These are phyloP conservation scores for Senna siamea DNA, from an alignment of 306 rosid species.

Conservation along the genomic window DNA sequence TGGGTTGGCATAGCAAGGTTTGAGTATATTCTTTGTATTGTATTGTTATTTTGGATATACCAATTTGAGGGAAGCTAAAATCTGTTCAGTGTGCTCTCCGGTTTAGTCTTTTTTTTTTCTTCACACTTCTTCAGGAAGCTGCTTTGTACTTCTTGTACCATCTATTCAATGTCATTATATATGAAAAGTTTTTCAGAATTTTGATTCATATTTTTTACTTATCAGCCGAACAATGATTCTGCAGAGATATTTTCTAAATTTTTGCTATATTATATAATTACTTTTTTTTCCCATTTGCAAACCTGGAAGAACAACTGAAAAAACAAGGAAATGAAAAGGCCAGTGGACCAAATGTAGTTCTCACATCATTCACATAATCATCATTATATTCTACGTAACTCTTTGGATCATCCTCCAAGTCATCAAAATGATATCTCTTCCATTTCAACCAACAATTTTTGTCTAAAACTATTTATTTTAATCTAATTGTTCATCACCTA, in stretches of 20 bases:
- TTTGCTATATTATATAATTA: too few relatives aligned
- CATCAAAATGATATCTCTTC: too few relatives aligned
- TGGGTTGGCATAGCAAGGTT: conserved; percentile 21
- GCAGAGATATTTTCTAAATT: background rate
- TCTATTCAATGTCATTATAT: conserved; percentile 27
- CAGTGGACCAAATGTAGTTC: background rate
- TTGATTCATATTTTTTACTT: background rate
- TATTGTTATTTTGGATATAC: conserved; percentile 28
- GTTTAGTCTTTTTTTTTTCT: conserved; percentile 15
- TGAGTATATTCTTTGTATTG: conserved; percentile 44
- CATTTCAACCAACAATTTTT: too few relatives aligned
- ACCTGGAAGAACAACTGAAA: background rate
- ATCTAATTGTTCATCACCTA: too few relatives aligned
- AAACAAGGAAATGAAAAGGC: background rate
- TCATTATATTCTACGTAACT: too few relatives aligned
- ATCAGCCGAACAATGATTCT: background rate
- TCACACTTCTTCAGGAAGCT: conserved; percentile 30
- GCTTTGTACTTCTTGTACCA: conserved; percentile 39
- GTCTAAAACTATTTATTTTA: too few relatives aligned
- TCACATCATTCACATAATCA: too few relatives aligned
- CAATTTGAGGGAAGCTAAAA: conserved; percentile 39
- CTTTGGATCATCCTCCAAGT: too few relatives aligned
- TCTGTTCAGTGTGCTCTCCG: conserved; percentile 10
- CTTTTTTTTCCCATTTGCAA: background rate
- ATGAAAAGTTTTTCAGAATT: conserved; percentile 28